Evolutionary conservation across 2,329 filamentous ascomycete species (phyloP).

Genomic region (Penicillium sp.): DNA sequence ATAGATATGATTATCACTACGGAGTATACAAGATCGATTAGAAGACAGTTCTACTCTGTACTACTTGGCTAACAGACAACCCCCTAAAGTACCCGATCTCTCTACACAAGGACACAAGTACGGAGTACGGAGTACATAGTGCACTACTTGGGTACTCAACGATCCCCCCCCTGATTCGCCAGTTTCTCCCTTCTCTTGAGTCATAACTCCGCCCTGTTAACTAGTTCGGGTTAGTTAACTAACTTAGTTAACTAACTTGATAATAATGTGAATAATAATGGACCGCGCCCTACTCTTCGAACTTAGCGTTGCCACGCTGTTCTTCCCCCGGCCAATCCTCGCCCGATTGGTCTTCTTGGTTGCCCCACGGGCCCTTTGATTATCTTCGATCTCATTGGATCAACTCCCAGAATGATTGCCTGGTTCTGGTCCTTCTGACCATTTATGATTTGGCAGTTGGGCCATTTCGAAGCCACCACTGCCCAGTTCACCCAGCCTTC

Average conservation of each 20-base stretch:
- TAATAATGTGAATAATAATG: conserved; percentile 1
- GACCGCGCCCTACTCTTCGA: not conserved
- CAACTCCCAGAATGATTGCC: not conserved
- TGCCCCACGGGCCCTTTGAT: conserved; percentile 8
- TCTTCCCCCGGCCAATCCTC: conserved; percentile 13
- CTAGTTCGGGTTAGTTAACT: too few relatives aligned
- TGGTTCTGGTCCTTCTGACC: not conserved
- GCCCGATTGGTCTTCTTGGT: not conserved
- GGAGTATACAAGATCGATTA: not conserved
- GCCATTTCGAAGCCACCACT: not conserved
- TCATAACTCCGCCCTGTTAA: not conserved
- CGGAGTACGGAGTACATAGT: too few relatives aligned
- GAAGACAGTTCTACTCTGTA: too few relatives aligned
- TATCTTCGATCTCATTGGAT: conserved; percentile 19
- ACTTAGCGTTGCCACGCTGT: conserved; percentile 18
- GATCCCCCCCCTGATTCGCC: not conserved
- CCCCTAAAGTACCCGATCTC: conserved; percentile 1
- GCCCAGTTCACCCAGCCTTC: not conserved
- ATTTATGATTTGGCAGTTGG: not conserved
- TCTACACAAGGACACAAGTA: not conserved
- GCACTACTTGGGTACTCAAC: not conserved
- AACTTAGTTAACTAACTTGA: too few relatives aligned
- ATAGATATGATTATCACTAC: too few relatives aligned
- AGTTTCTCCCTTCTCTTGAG: not conserved
- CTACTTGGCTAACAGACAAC: too few relatives aligned